A percentile compares a stretch with the other conserved stretches of the same genome.
phyloP scores from a whole-genome alignment of 1,284 basidiomycete genomes.

The Ceratobasidium sp. region DNA sequence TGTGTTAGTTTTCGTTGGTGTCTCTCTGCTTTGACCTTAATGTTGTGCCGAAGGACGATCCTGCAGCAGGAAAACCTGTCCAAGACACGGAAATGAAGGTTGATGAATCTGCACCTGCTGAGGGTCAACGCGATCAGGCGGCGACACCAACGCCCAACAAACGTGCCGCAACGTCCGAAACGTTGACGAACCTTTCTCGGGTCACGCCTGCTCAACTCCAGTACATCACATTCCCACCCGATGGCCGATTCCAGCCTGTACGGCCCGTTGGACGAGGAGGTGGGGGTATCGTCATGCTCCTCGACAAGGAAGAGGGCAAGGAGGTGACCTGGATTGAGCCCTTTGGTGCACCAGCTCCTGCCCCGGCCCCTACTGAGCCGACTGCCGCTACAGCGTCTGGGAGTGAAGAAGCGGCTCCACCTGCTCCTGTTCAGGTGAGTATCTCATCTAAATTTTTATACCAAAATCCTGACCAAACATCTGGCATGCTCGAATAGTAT shows the following conservation, averaged over 20 bases:
- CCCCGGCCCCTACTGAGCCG: conserved; percentile 42
- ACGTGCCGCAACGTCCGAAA: conserved; percentile 81
- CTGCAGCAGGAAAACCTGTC: conserved; percentile 58
- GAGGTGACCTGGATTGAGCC: conserved; percentile 53
- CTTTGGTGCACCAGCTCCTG: conserved; percentile 46
- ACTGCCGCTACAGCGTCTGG: not conserved
- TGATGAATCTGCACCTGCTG: conserved; percentile 57
- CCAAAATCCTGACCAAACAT: too few species aligned
- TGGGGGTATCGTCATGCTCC: conserved; percentile 56
- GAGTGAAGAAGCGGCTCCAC: conserved; percentile 17
- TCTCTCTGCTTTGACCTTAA: not conserved
- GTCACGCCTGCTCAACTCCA: conserved; percentile 90
- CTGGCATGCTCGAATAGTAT: conserved; percentile 22
- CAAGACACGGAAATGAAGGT: conserved; percentile 78
- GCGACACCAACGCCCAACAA: conserved; percentile 49
- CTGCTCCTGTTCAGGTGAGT: conserved; percentile 34
- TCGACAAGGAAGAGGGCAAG: conserved; percentile 50
- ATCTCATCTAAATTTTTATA: not conserved
- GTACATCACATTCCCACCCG: conserved; percentile 81
- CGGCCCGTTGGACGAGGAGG: conserved; percentile 69
- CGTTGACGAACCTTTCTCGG: conserved; percentile 87
- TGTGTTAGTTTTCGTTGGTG: conserved; percentile 55
- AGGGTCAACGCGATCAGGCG: conserved; percentile 56
- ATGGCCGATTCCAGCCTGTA: conserved; percentile 88
- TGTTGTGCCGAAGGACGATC: conserved; percentile 52